Percentiles rank a stretch among this genome's conserved stretches.
phyloP scores from a whole-genome alignment of 352 stramenopile species.

The Lagenidium sp. region DNA sequence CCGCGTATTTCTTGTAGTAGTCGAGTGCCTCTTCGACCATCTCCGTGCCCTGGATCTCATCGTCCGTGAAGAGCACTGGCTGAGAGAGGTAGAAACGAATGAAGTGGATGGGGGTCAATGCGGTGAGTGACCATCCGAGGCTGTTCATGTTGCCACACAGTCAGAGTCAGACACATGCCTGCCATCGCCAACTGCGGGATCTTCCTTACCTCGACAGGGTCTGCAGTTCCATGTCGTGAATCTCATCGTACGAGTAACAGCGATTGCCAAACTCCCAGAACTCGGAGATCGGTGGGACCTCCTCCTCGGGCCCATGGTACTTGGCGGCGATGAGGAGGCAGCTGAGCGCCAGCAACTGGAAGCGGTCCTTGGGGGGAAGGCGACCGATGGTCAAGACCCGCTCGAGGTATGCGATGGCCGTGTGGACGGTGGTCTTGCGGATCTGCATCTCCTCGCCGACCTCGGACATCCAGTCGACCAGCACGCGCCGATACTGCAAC shows the following conservation, averaged over 20 bases:
- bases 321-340: constrained; percentile 79
- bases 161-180: background rate
- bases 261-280: constrained; percentile 84
- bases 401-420: constrained; percentile 76
- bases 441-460: constrained; percentile 81
- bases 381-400: constrained; percentile 42
- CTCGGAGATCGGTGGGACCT: constrained; percentile 71
- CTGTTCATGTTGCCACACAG: constrained; percentile 19
- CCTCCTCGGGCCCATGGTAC: constrained; percentile 66
- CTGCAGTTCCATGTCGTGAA: constrained; percentile 61
- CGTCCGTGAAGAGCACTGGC: constrained; percentile 71
- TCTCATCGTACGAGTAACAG: constrained; percentile 79
- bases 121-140: constrained; percentile 59
- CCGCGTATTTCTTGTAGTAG: constrained; percentile 80
- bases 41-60: constrained; percentile 59
- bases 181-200: constrained; percentile 1
- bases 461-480: constrained; percentile 83
- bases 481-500: constrained; percentile 51
- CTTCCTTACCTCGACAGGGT: constrained; percentile 34
- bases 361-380: constrained; percentile 62
- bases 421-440: constrained; percentile 73
- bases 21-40: constrained; percentile 67
- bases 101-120: constrained; percentile 74
- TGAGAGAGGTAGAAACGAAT: constrained; percentile 72
- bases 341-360: constrained; percentile 75